These are phyloP conservation scores for Kwoniella dendrophila DNA, from an alignment of 768 basidiomycete species.

Conservation along the genomic window DNA sequence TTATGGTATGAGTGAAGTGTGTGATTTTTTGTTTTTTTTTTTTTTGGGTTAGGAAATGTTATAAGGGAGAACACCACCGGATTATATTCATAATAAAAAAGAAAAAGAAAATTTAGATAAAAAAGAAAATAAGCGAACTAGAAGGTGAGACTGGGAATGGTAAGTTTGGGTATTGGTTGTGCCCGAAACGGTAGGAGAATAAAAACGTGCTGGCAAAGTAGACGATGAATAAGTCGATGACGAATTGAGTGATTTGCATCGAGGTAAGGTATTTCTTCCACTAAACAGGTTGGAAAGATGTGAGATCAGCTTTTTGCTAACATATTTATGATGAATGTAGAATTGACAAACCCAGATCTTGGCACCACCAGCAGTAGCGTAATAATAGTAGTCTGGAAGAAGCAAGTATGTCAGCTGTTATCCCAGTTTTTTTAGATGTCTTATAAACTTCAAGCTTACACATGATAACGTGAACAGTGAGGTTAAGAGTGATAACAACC, in stretches of 20 bases:
- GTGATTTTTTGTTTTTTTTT: background rate
- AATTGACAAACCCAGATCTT: slow-evolving; percentile 77
- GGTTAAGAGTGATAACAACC: slow-evolving; percentile 89
- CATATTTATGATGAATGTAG: background rate
- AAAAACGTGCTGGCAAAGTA: slow-evolving; percentile 88
- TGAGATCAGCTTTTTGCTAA: background rate
- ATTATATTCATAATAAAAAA: background rate
- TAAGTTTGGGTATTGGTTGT: slow-evolving; percentile 32
- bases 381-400: slow-evolving; percentile 96
- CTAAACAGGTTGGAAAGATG: slow-evolving; percentile 59
- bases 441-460: slow-evolving; percentile 71
- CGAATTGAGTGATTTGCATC: slow-evolving; percentile 95
- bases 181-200: slow-evolving; percentile 34
- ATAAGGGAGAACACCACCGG: background rate
- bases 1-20: background rate
- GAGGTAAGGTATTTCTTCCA: slow-evolving; percentile 98
- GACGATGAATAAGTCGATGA: slow-evolving; percentile 84
- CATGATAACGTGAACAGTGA: slow-evolving; percentile 95
- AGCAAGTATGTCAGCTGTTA: background rate
- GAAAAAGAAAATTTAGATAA: background rate
- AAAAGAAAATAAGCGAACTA: slow-evolving; percentile 23
- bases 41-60: too few species aligned
- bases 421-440: background rate
- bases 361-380: slow-evolving; percentile 93
- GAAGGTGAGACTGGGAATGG: slow-evolving; percentile 29